Conservation (phyloP, 139 green algal genomes). For the Tetratostichococcus sp. region DNA sequence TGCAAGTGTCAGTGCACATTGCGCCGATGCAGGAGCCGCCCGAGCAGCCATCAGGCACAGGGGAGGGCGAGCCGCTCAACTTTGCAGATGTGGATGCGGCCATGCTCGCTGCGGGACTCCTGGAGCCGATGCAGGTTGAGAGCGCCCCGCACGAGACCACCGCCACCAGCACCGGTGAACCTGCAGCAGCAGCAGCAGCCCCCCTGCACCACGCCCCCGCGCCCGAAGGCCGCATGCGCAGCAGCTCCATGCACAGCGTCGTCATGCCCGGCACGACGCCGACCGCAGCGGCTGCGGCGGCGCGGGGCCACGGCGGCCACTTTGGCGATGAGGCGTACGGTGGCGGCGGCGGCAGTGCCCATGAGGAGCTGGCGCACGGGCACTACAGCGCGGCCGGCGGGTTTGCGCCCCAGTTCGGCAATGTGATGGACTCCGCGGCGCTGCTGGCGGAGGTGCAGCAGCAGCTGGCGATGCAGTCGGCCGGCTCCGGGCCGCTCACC, state of each 20-base stretch:
- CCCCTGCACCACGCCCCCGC: too few relatives aligned
- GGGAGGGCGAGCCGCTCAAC: neutral
- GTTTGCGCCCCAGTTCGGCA: too few relatives aligned
- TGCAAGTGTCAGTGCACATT: too few relatives aligned
- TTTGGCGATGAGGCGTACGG: neutral
- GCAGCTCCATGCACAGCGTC: conserved; percentile 1
- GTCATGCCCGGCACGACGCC: conserved; percentile 15
- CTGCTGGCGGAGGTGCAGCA: neutral
- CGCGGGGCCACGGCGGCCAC: too few relatives aligned
- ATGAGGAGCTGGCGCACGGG: too few relatives aligned
- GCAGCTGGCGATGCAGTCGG: neutral
- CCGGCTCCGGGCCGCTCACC: neutral
- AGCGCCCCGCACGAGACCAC: too few relatives aligned
- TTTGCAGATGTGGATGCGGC: neutral
- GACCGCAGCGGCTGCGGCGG: conserved; percentile 4
- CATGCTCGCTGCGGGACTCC: neutral
- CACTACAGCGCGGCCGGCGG: neutral
- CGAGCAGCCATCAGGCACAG: neutral
- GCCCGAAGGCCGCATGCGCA: neutral
- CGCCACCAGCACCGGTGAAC: too few relatives aligned
- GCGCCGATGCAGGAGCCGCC: too few relatives aligned
- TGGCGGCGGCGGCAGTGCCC: neutral
- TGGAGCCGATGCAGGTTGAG: neutral
- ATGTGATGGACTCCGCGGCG: neutral
- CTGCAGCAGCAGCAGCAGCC: too few relatives aligned